These are phyloP conservation scores for Pseudopyrenochaeta lycopersici DNA, from an alignment of 2,329 filamentous ascomycete species.

Conservation along the genomic window DNA sequence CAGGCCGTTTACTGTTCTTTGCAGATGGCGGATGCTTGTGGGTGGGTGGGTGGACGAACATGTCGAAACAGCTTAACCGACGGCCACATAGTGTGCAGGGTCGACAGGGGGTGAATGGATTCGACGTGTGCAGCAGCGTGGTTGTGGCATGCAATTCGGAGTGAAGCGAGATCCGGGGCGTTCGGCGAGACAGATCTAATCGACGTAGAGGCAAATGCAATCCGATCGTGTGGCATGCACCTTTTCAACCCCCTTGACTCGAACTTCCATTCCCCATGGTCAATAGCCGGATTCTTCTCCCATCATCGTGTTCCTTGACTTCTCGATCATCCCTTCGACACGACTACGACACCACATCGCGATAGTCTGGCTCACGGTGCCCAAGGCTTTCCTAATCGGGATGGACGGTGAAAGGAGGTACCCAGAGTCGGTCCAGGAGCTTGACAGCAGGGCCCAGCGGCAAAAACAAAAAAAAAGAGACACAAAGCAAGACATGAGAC, in stretches of 20 bases:
- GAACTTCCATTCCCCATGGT: constrained; percentile 3
- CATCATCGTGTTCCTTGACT: not conserved
- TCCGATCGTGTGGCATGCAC: constrained; percentile 13
- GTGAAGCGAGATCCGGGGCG: constrained; percentile 8
- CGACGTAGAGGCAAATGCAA: constrained; percentile 15
- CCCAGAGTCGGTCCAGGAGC: constrained; percentile 1
- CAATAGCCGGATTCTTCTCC: not conserved
- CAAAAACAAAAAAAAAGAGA: too few relatives aligned
- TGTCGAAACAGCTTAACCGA: not conserved
- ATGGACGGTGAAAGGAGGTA: constrained; percentile 1
- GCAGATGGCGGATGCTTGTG: too few relatives aligned
- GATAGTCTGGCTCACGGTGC: not conserved
- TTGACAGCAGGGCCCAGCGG: not conserved
- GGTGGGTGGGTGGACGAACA: too few relatives aligned
- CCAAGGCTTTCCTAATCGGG: constrained; percentile 1
- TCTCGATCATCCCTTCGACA: constrained; percentile 1
- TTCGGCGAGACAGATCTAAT: constrained; percentile 19
- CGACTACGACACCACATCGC: not conserved
- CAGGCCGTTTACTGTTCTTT: not conserved
- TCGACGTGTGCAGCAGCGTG: constrained; percentile 6
- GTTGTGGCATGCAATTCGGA: constrained; percentile 25
- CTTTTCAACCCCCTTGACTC: constrained; percentile 10
- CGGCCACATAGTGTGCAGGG: not conserved
- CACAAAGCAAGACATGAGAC: constrained; percentile 24
- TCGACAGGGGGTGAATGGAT: constrained; percentile 2